A percentile compares a stretch with the other conserved stretches of the same genome.
phyloP scores from a whole-genome alignment of 2,329 filamentous ascomycete species.

The Aspergillus quadrilineatus region DNA sequence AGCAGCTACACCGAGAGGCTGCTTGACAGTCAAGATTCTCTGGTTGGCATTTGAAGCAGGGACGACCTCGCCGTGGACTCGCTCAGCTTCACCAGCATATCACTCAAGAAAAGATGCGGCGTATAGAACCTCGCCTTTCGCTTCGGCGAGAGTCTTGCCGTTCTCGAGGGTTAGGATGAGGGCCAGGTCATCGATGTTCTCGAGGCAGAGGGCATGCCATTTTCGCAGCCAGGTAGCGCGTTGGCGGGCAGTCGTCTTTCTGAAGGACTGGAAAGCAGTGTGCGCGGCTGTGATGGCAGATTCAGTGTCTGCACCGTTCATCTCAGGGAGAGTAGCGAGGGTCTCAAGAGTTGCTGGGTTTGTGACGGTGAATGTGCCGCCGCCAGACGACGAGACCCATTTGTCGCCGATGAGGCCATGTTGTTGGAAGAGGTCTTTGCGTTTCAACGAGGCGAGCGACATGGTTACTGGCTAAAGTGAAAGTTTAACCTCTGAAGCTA shows the following conservation, averaged over 20 bases:
- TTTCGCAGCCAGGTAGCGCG: constrained; percentile 42
- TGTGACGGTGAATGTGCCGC: constrained; percentile 6
- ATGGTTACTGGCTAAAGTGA: neutral
- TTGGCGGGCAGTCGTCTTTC: constrained; percentile 8
- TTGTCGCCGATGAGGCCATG: constrained; percentile 24
- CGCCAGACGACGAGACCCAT: constrained; percentile 12
- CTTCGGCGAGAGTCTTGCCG: constrained; percentile 57
- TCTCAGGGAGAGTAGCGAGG: constrained; percentile 9
- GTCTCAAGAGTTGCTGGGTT: constrained; percentile 13
- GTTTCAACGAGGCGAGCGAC: constrained; percentile 14
- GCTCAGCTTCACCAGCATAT: constrained; percentile 54
- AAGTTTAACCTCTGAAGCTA: no score
- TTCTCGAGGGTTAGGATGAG: constrained; percentile 60
- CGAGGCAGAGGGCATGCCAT: constrained; percentile 57
- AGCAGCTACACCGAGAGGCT: constrained; percentile 79
- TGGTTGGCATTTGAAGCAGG: constrained; percentile 63
- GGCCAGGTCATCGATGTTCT: constrained; percentile 52
- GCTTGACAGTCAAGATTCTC: constrained; percentile 68
- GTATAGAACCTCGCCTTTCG: constrained; percentile 50
- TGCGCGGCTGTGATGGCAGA: constrained; percentile 8
- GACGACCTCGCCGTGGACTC: constrained; percentile 53
- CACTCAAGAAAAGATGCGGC: constrained; percentile 53
- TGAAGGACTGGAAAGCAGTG: constrained; percentile 3
- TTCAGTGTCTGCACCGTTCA: constrained; percentile 7
- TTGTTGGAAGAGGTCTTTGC: constrained; percentile 26